Evolutionary conservation across 441 rosid species (phyloP).

Genomic region (Adansonia gregorii): DNA sequence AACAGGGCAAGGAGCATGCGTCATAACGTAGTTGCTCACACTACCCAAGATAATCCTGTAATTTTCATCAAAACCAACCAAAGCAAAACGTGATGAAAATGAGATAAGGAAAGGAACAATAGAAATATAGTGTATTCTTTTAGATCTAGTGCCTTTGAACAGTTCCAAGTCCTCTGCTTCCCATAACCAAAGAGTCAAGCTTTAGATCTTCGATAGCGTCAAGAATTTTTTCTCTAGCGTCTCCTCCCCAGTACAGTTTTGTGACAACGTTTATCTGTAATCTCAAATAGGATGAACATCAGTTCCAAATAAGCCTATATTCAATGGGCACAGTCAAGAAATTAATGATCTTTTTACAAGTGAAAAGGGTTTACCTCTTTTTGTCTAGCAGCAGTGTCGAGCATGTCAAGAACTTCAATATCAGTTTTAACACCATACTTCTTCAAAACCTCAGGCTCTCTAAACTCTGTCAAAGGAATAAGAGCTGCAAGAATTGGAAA

Average conservation of each 20-base stretch:
- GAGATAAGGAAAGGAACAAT: neutral
- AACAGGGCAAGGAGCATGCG: slow-evolving; percentile 80
- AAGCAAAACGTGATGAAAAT: neutral
- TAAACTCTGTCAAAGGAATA: slow-evolving; percentile 77
- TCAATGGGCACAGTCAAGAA: neutral
- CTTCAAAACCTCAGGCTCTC: slow-evolving; percentile 67
- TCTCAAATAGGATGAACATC: neutral
- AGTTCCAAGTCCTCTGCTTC: slow-evolving; percentile 89
- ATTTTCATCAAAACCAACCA: slow-evolving; percentile 15
- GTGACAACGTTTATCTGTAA: slow-evolving; percentile 57
- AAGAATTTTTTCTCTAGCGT: slow-evolving; percentile 79
- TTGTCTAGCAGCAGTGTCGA: slow-evolving; percentile 78
- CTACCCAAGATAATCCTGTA: slow-evolving; percentile 79
- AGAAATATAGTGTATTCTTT: neutral
- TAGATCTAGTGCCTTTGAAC: slow-evolving; percentile 56
- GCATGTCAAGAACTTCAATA: slow-evolving; percentile 65
- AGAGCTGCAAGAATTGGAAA: slow-evolving; percentile 51
- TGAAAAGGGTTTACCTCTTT: slow-evolving; percentile 53
- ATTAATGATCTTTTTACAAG: neutral
- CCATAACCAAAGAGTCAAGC: slow-evolving; percentile 82
- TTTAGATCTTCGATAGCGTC: slow-evolving; percentile 80
- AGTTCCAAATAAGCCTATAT: neutral
- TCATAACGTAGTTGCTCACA: slow-evolving; percentile 69
- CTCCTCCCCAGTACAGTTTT: slow-evolving; percentile 92
- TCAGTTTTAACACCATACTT: slow-evolving; percentile 64